Base-by-base conservation (phyloP, 257 asterid genomes). In the Capsicum rhomboideum region DNA sequence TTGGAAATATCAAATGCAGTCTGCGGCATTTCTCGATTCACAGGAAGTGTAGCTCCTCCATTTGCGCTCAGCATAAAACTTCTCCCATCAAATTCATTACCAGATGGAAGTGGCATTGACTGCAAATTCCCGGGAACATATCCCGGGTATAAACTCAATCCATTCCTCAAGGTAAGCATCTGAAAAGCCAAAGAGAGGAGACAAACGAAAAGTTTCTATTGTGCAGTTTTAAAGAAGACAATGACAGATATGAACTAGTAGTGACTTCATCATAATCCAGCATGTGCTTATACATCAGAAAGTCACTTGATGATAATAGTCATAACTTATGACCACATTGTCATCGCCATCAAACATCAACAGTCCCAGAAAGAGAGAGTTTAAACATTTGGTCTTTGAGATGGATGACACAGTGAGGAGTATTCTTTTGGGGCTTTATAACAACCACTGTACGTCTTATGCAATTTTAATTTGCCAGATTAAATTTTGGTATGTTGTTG, bases 91-190 rank as follows among this genome's bases (percentile, higher is more conserved):
- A 94, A 86, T 68, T 89, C 95, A 67, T 89, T 29, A 26, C 86
- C 92, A 23, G 86, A 54, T 58, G 90, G 87, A 66, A 87, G 88
- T 69, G 90, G 89, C 88, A 91, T 64, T 21, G 98, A 86, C 86
- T 89, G 94, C 80, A 91, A 63, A 14, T 95, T 91, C 58, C 97
- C 96, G 2, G 90, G 88, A 20, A 93, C 81, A 86, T 91, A 92
- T 37, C 91, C 89, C 2, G 97, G 97, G 84, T 94, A 94, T 82
- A 93, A 83, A 85, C 94, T 89, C 84, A 94, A 82, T 83, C 98
- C 99, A 14, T 94, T 96, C 90, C 98, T 92, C 92, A 94, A 84
- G 10, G 99, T 93, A 89, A 96, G 86, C 97, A 93, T 93, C 99
- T 96, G 95, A 86, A 86, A 84, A 85, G 77, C 72, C 64, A 42